phyloP scores from a whole-genome alignment of 805 yeast species.

The Blastobotrys peoriensis region DNA sequence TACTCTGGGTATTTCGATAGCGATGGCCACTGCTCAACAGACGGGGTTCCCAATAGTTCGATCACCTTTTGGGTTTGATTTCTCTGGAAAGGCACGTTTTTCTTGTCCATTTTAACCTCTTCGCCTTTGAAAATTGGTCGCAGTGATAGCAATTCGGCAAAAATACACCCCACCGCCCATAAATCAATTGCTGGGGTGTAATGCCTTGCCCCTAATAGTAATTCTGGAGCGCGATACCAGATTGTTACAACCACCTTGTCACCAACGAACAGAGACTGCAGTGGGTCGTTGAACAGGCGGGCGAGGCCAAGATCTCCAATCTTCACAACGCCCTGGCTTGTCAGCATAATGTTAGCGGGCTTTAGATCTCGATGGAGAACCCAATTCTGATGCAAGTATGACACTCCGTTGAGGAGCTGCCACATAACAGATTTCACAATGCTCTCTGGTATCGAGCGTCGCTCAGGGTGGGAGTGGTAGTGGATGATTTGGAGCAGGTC shows the following conservation, averaged over 20 bases:
- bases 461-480: conserved; percentile 85
- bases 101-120: conserved; percentile 93
- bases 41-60: conserved; percentile 92
- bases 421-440: conserved; percentile 80
- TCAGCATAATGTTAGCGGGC: conserved; percentile 97
- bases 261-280: conserved; percentile 82
- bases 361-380: conserved; percentile 90
- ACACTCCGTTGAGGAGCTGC: conserved; percentile 90
- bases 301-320: conserved; percentile 95
- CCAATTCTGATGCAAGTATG: conserved; percentile 93
- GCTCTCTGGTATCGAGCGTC: conserved; percentile 67
- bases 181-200: conserved; percentile 88
- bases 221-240: conserved; percentile 94
- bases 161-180: conserved; percentile 95
- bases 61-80: conserved; percentile 86
- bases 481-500: conserved; percentile 92
- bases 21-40: conserved; percentile 68
- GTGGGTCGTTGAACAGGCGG: conserved; percentile 75
- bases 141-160: conserved; percentile 83
- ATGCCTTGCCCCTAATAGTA: conserved; percentile 84
- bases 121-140: conserved; percentile 97
- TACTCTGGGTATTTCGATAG: conserved; percentile 81
- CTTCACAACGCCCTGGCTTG: conserved; percentile 82
- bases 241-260: conserved; percentile 96
- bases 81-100: conserved; percentile 88